Evolutionary conservation across 2,329 filamentous ascomycete species (phyloP).

Genomic region (Parascedosporium putredinis): DNA sequence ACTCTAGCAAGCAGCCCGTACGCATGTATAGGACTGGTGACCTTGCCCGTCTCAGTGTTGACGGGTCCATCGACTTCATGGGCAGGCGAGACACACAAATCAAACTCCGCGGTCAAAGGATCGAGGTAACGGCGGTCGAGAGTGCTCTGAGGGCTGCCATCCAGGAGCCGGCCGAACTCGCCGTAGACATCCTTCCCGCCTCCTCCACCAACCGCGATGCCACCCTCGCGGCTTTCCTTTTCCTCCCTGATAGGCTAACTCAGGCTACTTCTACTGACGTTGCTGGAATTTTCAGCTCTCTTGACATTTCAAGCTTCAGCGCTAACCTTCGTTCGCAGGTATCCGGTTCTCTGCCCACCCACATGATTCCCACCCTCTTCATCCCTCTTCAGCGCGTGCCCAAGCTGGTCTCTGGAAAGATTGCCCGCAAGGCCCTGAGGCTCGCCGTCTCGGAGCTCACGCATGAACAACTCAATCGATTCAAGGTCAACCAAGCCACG

Average conservation of each 20-base stretch:
- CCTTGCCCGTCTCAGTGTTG: constrained; percentile 27
- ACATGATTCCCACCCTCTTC: constrained; percentile 16
- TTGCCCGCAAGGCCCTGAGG: constrained; percentile 12
- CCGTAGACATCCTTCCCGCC: constrained; percentile 36
- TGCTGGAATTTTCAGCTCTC: neutral
- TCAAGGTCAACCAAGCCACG: neutral
- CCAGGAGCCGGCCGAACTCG: constrained; percentile 30
- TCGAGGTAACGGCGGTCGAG: constrained; percentile 23
- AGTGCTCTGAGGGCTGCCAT: constrained; percentile 19
- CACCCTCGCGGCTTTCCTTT: constrained; percentile 33
- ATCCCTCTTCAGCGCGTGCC: constrained; percentile 12
- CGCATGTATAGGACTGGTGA: constrained; percentile 35
- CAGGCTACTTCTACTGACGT: neutral
- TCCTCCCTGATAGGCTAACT: neutral
- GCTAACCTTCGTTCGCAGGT: neutral
- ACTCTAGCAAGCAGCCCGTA: constrained; percentile 10
- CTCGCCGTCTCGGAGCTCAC: neutral
- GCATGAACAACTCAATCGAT: neutral
- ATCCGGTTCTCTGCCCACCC: constrained; percentile 10
- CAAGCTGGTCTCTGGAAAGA: constrained; percentile 13
- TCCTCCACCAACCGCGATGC: constrained; percentile 25
- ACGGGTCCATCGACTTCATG: constrained; percentile 29
- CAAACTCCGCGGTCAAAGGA: constrained; percentile 43
- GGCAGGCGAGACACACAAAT: constrained; percentile 45
- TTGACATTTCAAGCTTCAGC: neutral